Evolutionary conservation across 495 filamentous ascomycete genomes (phyloP), one percentile per base, ranked within the genome.

Genomic region (Penicillium ucsense): DNA sequence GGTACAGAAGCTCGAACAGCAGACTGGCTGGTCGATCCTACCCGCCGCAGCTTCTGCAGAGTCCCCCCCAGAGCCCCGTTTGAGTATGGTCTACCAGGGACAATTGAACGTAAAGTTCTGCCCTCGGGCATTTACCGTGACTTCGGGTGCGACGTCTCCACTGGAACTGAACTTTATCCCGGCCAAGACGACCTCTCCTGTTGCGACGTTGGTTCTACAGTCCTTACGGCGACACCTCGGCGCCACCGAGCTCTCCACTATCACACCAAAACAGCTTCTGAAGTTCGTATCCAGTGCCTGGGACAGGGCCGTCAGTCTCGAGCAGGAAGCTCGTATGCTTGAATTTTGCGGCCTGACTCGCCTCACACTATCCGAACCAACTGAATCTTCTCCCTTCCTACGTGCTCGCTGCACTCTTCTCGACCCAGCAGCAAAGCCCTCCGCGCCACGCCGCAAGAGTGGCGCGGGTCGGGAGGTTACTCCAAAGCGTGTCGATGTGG

Each of bases 31-130:
- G 94, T 73, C 68, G 4, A 83, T 91, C 44, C 74, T 81, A 46
- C 80, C 79, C 0, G 82, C 82, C 8, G 71, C 79, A 6, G 61
- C 72, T 5, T 38, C 43, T 12, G 50, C 60, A 2, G 60, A 56
- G 28, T 49, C 49, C 3, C 37, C 57, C 11, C 54, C 61, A 38
- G 78, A 73, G 9, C 80, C 76, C 2, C 71, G 68, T 4, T 60
- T 95, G 34, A 84, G 83, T 5, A 83, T 96, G 77, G 79, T 78
- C n/a, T 95, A 94, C 68, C 70, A 75, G 51, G 72, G 74, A 34
- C 81, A 91, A 45, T 77, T 97, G 32, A 78, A 88, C 54, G 77
- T 95, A 35, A 79, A 77, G 38, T 88, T 94, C 66, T 77, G 88
- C 54, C 76, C 82, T 3, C 54, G 73, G 8, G 74, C 82, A 10